Base-by-base conservation (phyloP, 805 yeast species). In the Ogataea glucozyma region DNA sequence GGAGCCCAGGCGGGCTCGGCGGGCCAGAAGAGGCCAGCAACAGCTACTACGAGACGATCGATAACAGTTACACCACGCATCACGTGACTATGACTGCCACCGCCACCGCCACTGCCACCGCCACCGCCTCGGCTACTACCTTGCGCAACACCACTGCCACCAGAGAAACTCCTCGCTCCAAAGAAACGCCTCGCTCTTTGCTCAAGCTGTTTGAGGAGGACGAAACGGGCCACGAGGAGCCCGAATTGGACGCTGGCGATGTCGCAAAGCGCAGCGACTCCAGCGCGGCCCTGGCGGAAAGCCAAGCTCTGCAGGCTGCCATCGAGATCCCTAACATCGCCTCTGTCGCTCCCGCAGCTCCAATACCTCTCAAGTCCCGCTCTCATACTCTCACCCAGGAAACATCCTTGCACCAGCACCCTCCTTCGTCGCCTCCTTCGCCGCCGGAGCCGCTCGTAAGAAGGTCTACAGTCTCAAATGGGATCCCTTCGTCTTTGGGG, bases 151-250 rank as follows among this genome's bases (percentile, higher is more conserved):
- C n/a, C n/a, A n/a, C n/a, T n/a, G n/a, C n/a, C n/a, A n/a, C n/a
- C 26, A 67, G 70, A 33, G 83, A 75, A 30, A 83, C 88, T 0
- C 96, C 96, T 1, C 81, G 78, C 58, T 83, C 93, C 26, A 67
- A 70, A 33, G 83, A 75, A 30, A 83, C 88, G 0, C 96, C 96
- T 1, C 81, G 78, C 58, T 83, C 93, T 2, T 66, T 88, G 23
- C 64, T 83, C 45, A 80, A 81, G 58, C 62, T 88, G 20, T 88
- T 88, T 58, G 88, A 83, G 51, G 81, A 78, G 20, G 65, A 58
- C 9, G 70, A 62, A 18, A 65, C 58, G 9, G 63, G n/a, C n/a
- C n/a, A 57, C 3, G 65, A 58, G 3, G 31, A 21, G 13, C 26
- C 19, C 14, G 17, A 20, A 5, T 6, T 31, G n/a, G n/a, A n/a